A percentile compares a stretch with the other conserved stretches of the same genome.
Evolutionary conservation across 148 eudicot species (phyloP).

Genomic region (Nepenthes mirabilis): DNA sequence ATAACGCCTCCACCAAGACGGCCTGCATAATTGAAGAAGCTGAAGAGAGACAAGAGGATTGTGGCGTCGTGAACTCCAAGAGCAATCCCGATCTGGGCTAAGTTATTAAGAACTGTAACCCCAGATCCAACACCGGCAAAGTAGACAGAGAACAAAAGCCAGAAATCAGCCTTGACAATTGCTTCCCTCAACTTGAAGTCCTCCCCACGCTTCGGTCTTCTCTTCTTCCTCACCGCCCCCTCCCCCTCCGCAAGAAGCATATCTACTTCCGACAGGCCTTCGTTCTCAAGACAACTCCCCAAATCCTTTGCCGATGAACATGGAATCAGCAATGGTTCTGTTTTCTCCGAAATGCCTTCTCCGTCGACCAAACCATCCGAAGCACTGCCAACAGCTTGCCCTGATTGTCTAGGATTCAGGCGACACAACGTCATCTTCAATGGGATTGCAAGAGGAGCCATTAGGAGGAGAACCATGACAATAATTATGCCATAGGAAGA

Average conservation of each 20-base stretch:
- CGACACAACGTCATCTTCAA: slow-evolving; percentile 75
- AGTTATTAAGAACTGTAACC: slow-evolving; percentile 79
- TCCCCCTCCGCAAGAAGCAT: slow-evolving; percentile 74
- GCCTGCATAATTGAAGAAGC: slow-evolving; percentile 76
- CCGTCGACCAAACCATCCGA: slow-evolving; percentile 12
- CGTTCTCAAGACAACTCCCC: slow-evolving; percentile 29
- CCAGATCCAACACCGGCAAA: slow-evolving; percentile 93
- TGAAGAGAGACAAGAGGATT: slow-evolving; percentile 50
- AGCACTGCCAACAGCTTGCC: slow-evolving; percentile 12
- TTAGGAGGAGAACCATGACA: slow-evolving; percentile 54
- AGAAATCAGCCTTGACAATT: slow-evolving; percentile 79
- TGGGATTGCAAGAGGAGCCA: slow-evolving; percentile 81
- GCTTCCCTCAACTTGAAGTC: slow-evolving; percentile 75
- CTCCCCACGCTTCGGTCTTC: slow-evolving; percentile 75
- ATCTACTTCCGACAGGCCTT: slow-evolving; percentile 43
- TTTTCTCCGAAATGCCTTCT: slow-evolving; percentile 17
- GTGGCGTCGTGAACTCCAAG: slow-evolving; percentile 59
- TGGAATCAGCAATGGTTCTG: slow-evolving; percentile 39
- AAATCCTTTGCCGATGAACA: slow-evolving; percentile 34
- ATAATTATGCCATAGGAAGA: slow-evolving; percentile 35
- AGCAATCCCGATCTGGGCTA: slow-evolving; percentile 88
- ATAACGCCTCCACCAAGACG: slow-evolving; percentile 78
- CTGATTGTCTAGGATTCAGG: slow-evolving; percentile 9
- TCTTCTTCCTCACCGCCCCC: slow-evolving; percentile 81
- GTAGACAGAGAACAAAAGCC: slow-evolving; percentile 80